Evolutionary conservation across 768 basidiomycete species (phyloP).

Genomic region (Russula emetica): DNA sequence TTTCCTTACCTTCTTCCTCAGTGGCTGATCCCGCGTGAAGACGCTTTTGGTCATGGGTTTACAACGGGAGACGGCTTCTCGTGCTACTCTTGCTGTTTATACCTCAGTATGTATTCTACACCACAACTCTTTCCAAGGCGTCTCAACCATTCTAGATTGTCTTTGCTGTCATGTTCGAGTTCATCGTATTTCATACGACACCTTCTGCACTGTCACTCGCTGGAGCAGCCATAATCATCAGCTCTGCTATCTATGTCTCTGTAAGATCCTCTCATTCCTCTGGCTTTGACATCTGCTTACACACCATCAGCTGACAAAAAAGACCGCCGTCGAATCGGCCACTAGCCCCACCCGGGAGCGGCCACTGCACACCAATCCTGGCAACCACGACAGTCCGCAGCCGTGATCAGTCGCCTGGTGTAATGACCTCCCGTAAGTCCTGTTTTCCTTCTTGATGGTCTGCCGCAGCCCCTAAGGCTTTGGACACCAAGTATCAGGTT

Average conservation of each 20-base stretch:
- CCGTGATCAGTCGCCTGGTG: not conserved
- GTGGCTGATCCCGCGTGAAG: not conserved
- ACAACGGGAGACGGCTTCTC: conserved; percentile 59
- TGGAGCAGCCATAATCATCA: conserved; percentile 62
- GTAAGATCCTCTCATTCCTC: conserved; percentile 38
- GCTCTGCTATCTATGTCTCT: conserved; percentile 59
- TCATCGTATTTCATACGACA: conserved; percentile 55
- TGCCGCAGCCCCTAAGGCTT: not conserved
- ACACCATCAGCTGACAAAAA: conserved; percentile 3
- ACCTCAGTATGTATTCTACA: conserved; percentile 39
- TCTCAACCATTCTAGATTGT: conserved; percentile 44
- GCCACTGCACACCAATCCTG: not conserved
- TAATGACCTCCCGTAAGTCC: no score
- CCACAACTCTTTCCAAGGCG: conserved; percentile 7
- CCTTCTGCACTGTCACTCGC: conserved; percentile 57
- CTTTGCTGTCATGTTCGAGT: conserved; percentile 61
- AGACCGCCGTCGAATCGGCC: conserved; percentile 4
- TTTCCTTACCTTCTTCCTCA: no score
- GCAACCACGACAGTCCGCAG: not conserved
- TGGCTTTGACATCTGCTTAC: not conserved
- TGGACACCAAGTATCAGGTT: not conserved
- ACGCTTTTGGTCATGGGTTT: conserved; percentile 50
- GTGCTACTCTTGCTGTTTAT: conserved; percentile 61
- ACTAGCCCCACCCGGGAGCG: not conserved
- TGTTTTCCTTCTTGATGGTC: no score